phyloP scores from a whole-genome alignment of 495 filamentous ascomycete species.

The Trichoderma reesei region DNA sequence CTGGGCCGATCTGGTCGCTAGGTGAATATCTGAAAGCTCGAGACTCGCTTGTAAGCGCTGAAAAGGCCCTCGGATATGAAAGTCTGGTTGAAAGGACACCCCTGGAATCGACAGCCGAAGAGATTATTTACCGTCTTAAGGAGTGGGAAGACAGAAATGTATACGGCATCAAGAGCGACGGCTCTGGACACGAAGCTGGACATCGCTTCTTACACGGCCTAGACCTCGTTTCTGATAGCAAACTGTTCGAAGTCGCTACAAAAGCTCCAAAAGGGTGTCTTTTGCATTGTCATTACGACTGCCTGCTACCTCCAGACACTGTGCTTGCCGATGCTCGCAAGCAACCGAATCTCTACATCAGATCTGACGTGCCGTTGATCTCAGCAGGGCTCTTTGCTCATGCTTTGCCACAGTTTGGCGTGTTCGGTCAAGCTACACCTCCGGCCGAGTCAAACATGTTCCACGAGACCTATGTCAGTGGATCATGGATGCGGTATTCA shows the following conservation, averaged over 20 bases:
- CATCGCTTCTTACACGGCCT: slow-evolving; percentile 10
- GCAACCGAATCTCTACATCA: slow-evolving; percentile 8
- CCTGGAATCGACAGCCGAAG: slow-evolving; percentile 5
- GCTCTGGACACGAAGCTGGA: slow-evolving; percentile 9
- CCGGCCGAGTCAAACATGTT: neutral
- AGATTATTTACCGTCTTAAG: slow-evolving; percentile 2
- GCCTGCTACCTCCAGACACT: slow-evolving; percentile 2
- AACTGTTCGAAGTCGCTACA: neutral
- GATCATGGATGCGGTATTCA: slow-evolving; percentile 10
- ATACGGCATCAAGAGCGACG: slow-evolving; percentile 9
- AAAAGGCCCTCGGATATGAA: slow-evolving; percentile 7
- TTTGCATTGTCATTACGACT: slow-evolving; percentile 10
- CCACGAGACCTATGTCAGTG: neutral
- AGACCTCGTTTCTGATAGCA: neutral
- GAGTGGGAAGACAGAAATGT: slow-evolving; percentile 9
- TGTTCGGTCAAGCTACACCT: neutral
- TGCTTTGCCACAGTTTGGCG: slow-evolving; percentile 8
- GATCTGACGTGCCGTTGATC: neutral
- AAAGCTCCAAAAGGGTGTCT: slow-evolving; percentile 12
- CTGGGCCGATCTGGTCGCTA: neutral
- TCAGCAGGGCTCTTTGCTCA: slow-evolving; percentile 6
- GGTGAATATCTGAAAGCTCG: neutral
- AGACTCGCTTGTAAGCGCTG: slow-evolving; percentile 7
- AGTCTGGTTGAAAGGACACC: neutral
- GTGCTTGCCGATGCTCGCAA: slow-evolving; percentile 2